phyloP scores from a whole-genome alignment of 108 stramenopile genomes.

The Skeletonema marinoi region DNA sequence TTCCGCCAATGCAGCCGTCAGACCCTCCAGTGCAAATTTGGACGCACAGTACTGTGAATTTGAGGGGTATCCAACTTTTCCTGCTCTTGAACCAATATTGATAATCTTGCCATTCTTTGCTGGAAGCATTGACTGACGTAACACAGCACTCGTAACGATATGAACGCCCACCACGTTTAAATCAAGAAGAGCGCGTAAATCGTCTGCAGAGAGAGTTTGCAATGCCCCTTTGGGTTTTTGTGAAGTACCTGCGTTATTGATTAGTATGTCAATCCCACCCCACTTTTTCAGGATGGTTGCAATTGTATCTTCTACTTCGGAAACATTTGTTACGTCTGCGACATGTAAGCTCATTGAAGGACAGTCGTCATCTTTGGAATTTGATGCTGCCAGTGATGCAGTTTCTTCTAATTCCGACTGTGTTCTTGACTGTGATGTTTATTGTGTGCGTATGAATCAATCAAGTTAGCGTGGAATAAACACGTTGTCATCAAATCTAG shows the following conservation, averaged over 20 bases:
- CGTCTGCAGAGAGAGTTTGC: constrained; percentile 35
- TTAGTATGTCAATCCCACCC: constrained; percentile 64
- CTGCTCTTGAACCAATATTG: constrained; percentile 66
- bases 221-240: constrained; percentile 50
- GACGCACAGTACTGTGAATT: constrained; percentile 60
- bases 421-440: constrained; percentile 34
- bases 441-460: not conserved
- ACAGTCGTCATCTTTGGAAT: not conserved
- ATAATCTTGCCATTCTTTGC: constrained; percentile 47
- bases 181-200: constrained; percentile 41
- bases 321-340: constrained; percentile 54
- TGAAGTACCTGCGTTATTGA: constrained; percentile 67
- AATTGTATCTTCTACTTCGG: constrained; percentile 55
- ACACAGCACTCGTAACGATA: constrained; percentile 54
- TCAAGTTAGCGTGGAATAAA: not conserved
- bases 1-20: constrained; percentile 62
- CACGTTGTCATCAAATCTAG: not conserved
- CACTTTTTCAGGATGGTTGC: constrained; percentile 38
- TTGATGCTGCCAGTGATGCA: constrained; percentile 9
- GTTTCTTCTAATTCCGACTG: constrained; percentile 61
- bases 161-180: constrained; percentile 61
- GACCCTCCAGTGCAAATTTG: constrained; percentile 70
- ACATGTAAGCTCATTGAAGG: constrained; percentile 17
- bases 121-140: constrained; percentile 43
- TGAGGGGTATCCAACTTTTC: constrained; percentile 58